Base-by-base conservation (phyloP, 148 eudicot species). In the Vaccinium myrtillus region DNA sequence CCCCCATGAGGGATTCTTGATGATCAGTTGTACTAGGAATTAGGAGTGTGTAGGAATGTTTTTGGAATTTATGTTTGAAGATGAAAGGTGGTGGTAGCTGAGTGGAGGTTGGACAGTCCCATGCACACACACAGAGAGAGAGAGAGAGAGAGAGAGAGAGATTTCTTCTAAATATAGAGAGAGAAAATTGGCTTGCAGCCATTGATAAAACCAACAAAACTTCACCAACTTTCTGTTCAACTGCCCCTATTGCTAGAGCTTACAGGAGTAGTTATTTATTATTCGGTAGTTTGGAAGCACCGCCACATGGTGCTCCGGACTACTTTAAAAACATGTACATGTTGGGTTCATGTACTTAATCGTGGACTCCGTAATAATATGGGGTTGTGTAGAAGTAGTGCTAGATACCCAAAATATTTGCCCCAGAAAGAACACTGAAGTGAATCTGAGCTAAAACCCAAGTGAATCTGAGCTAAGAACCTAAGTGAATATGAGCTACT, bases 161-260 rank as follows among this genome's bases (percentile, higher is more conserved):
- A 81, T 84, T 85, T 84, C 86, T 83, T 76, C 27, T 58, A 15
- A 86, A 67, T 76, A 77, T 59, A 74, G 74, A 83, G 85, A 80
- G 86, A 80, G 63, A 75, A 39, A 59, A 16, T 39, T 85, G 85
- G 81, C 90, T 91, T 89, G 93, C 77, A 77, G 18, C 75, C 54
- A 63, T 85, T 75, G 84, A 84, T 83, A 85, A 88, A 88, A 90
- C 97, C 97, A 95, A 92, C 98, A 82, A 91, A 75, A 90, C 39
- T 74, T 87, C 87, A 93, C 92, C 96, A 86, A 92, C 88, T 91
- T 91, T 91, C 90, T 87, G 98, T 91, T 95, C 91, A 95, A 94
- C 98, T 91, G 92, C 98, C 94, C 78, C 82, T 53, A 69, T 55
- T 75, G 43, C 16, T 74, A 81, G 88, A 73, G 82, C 50, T 23